Base-by-base conservation (phyloP, 2,329 filamentous ascomycete genomes). In the Podosphaera xanthii region DNA sequence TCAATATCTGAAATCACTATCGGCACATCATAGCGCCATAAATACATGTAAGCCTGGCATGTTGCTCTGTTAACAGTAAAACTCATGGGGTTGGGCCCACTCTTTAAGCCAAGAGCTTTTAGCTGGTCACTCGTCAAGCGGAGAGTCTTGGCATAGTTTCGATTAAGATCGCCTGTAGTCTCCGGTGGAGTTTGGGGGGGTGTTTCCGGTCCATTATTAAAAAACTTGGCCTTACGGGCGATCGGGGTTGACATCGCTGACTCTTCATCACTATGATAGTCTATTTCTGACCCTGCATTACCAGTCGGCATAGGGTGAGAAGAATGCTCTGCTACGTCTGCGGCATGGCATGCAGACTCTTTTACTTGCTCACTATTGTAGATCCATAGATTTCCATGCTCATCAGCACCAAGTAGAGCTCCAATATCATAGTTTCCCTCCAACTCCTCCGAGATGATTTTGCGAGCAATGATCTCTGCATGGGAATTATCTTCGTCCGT, bases 1-100 rank as follows among this genome's bases (percentile, higher is more conserved):
- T 98, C 92, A 67, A 98, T 97, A 70, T 98, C 92, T 0, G 91
- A 97, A 63, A 98, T 96, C 55, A 98, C 90, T 59, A 98, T 91
- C 0, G 92, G 94, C 0, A 86, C 85, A 66, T 94, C 86, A 67
- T 91, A 82, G 64, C 81, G 84, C 94, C 92, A 98, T 61, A 94
- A 79, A 70, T 89, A 98, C 83, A 98, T 94, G 66, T 82, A 86
- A 12, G 91, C 92, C 58, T 82, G 82, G 72, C 92, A 98, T 0
- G 88, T 96, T 4, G 92, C 90, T 63, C 87, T 80, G 70, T 97
- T 97, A 61, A 98, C 92, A 2, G 87, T 97, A 70, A 98, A 98
- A 67, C 87, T 89, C 83, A 98, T 91, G 10, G 81, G 78, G 71
- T 98, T 98, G 59, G 86, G 82, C n/a, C 94, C 92, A 0, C 82